Percentiles rank a stretch among this genome's conserved stretches.
These are phyloP conservation scores for Batkoa obscura DNA, from an alignment of 371 early-diverging fungal species.

Conservation along the genomic window DNA sequence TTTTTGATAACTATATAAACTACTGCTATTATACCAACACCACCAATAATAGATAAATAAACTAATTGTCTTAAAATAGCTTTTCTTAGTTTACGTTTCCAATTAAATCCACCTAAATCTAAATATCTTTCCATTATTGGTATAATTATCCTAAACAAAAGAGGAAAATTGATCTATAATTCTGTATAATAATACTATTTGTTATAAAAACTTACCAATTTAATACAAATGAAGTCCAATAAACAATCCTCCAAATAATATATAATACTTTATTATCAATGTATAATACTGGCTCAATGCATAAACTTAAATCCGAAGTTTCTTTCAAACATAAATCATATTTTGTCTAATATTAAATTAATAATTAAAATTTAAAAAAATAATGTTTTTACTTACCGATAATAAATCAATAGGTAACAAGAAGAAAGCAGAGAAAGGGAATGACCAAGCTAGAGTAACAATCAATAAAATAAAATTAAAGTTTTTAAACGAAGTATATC, in stretches of 20 bases:
- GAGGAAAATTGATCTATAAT: neutral
- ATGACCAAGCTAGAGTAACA: neutral
- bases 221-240: conserved; percentile 68
- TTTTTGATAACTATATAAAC: conserved; percentile 43
- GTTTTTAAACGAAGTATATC: too few species aligned
- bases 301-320: neutral
- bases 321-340: neutral
- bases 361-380: neutral
- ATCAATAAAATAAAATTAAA: too few species aligned
- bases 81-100: conserved; percentile 25
- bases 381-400: conserved; percentile 3
- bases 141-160: conserved; percentile 32
- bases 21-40: conserved; percentile 27
- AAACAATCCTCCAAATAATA: conserved; percentile 52
- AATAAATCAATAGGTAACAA: neutral
- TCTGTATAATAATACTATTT: too few species aligned
- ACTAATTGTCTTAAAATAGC: conserved; percentile 48
- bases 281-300: neutral
- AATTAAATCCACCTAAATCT: conserved; percentile 54
- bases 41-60: conserved; percentile 22
- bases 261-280: conserved; percentile 16
- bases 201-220: conserved; percentile 33
- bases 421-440: neutral
- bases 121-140: conserved; percentile 63
- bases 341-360: neutral